A percentile compares a stretch with the other conserved stretches of the same genome.
Evolutionary conservation across 1,284 basidiomycete genomes (phyloP).

Genomic region (Cryptococcus sp.): DNA sequence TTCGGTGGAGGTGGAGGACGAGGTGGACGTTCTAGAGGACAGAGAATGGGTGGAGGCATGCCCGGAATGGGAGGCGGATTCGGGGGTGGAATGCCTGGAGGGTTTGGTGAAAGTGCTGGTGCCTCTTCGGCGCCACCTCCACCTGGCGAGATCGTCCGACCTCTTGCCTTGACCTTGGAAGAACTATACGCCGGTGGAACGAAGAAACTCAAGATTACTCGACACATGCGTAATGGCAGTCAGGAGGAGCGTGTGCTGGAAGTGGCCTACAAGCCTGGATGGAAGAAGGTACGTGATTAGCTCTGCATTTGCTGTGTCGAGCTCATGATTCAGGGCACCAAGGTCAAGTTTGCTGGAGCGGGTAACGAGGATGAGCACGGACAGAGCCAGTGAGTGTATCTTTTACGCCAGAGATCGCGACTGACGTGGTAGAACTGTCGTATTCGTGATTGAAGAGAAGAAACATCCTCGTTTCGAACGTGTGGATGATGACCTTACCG

Average conservation of each 20-base stretch:
- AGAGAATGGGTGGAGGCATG: constrained; percentile 45
- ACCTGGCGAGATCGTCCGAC: constrained; percentile 68
- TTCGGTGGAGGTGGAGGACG: constrained; percentile 31
- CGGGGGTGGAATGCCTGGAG: constrained; percentile 55
- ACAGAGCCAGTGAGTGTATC: constrained; percentile 62
- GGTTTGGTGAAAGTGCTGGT: constrained; percentile 10
- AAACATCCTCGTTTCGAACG: constrained; percentile 69
- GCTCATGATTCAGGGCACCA: constrained; percentile 68
- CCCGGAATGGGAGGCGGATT: constrained; percentile 51
- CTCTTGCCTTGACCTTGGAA: constrained; percentile 79
- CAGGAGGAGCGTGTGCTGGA: constrained; percentile 89
- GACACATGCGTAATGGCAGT: constrained; percentile 64
- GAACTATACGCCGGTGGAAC: constrained; percentile 86
- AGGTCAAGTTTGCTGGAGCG: constrained; percentile 78
- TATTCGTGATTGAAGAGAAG: constrained; percentile 89
- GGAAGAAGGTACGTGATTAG: constrained; percentile 45
- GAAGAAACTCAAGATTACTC: constrained; percentile 85
- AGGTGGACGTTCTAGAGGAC: constrained; percentile 21
- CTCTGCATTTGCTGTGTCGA: background rate
- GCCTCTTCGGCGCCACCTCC: constrained; percentile 46
- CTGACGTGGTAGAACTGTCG: constrained; percentile 51
- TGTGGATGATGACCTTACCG: constrained; percentile 72
- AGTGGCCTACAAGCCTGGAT: constrained; percentile 72
- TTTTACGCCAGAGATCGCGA: background rate
- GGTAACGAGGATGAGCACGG: constrained; percentile 76